These are phyloP conservation scores for Crepidotus sp. DNA, from an alignment of 1,284 basidiomycete species.

Conservation along the genomic window DNA sequence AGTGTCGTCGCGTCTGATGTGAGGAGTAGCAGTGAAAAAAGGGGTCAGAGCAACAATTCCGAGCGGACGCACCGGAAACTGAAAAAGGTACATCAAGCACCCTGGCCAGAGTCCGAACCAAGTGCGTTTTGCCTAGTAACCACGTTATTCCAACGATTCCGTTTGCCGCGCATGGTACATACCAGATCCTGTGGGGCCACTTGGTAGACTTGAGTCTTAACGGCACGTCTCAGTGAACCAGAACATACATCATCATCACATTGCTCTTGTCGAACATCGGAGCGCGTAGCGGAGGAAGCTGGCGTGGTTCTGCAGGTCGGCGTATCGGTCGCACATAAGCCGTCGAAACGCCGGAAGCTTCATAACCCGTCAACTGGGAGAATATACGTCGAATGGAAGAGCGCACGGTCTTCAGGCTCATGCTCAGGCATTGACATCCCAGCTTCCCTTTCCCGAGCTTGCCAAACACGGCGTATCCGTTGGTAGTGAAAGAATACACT, in stretches of 20 bases:
- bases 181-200: conserved; percentile 80
- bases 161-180: conserved; percentile 8
- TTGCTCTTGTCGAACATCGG: conserved; percentile 88
- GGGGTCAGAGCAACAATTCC: too few species aligned
- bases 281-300: conserved; percentile 35
- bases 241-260: conserved; percentile 73
- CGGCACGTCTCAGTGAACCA: neutral
- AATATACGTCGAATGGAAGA: neutral
- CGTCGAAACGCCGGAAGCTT: conserved; percentile 35
- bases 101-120: conserved; percentile 78
- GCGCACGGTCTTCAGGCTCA: conserved; percentile 12
- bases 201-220: conserved; percentile 23
- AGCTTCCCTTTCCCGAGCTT: conserved; percentile 32
- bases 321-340: conserved; percentile 50
- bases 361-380: neutral
- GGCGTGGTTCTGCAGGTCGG: conserved; percentile 28
- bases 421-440: neutral
- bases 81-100: conserved; percentile 90
- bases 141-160: conserved; percentile 8
- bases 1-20: conserved; percentile 84
- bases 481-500: conserved; percentile 94
- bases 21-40: too few species aligned
- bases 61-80: too few species aligned
- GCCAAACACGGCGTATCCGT: conserved; percentile 36
- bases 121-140: conserved; percentile 70